These are phyloP conservation scores for Alternaria incomplexa DNA, from an alignment of 2,329 filamentous ascomycete species.

Conservation along the genomic window DNA sequence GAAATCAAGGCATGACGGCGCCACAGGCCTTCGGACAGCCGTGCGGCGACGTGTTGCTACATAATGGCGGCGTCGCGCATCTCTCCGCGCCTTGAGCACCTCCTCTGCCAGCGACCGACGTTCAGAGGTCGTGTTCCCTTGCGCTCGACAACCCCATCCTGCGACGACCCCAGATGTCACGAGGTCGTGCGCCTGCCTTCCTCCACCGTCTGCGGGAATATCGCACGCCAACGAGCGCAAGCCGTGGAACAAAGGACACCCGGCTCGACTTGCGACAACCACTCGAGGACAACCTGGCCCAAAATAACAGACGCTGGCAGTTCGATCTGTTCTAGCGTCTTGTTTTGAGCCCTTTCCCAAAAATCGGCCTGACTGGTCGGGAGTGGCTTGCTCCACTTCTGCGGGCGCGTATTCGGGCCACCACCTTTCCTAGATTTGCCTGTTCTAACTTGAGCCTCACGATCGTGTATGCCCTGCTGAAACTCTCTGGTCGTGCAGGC, in stretches of 20 bases:
- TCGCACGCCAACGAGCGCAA: constrained; percentile 44
- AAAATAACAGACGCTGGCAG: constrained; percentile 37
- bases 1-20: constrained; percentile 40
- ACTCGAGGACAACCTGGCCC: constrained; percentile 36
- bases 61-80: constrained; percentile 40
- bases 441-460: constrained; percentile 52
- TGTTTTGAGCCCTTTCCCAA: constrained; percentile 45
- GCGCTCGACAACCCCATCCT: constrained; percentile 39
- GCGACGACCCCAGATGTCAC: constrained; percentile 35
- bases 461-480: constrained; percentile 50
- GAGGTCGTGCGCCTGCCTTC: constrained; percentile 29
- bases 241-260: constrained; percentile 45
- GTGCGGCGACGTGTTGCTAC: constrained; percentile 34
- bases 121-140: constrained; percentile 48
- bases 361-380: constrained; percentile 48
- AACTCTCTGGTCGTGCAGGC: constrained; percentile 49
- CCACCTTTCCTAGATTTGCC: constrained; percentile 41
- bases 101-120: constrained; percentile 44
- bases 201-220: constrained; percentile 27
- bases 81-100: constrained; percentile 35
- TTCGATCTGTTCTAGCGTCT: constrained; percentile 35
- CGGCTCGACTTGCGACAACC: constrained; percentile 38
- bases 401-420: constrained; percentile 49
- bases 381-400: constrained; percentile 38
- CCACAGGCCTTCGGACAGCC: constrained; percentile 25